phyloP scores from a whole-genome alignment of 352 stramenopile species.

The Globisporangium ultimum region DNA sequence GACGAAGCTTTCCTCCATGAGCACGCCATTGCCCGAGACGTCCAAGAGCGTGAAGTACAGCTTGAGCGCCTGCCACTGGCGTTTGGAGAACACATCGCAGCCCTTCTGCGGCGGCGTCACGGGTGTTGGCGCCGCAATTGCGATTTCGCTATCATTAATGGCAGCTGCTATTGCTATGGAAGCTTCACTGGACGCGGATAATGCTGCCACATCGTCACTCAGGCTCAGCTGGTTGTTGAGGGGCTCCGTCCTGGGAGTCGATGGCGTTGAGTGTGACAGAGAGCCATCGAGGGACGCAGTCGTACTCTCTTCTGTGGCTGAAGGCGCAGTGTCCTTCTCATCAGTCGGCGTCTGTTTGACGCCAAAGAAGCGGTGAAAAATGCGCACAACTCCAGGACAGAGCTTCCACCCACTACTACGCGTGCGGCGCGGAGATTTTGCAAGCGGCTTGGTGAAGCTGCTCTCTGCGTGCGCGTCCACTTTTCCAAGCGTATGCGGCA shows the following conservation, averaged over 20 bases:
- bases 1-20: slow-evolving; percentile 81
- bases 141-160: too few relatives aligned
- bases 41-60: slow-evolving; percentile 72
- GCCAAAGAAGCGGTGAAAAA: slow-evolving; percentile 65
- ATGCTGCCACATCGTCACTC: slow-evolving; percentile 10
- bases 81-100: slow-evolving; percentile 51
- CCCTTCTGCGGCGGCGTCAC: slow-evolving; percentile 23
- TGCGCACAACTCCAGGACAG: slow-evolving; percentile 63
- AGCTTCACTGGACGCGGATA: neutral
- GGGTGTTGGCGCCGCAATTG: slow-evolving; percentile 1
- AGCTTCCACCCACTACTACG: slow-evolving; percentile 37
- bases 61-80: slow-evolving; percentile 75
- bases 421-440: neutral
- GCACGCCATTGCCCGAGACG: slow-evolving; percentile 57
- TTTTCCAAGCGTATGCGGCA: neutral
- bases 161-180: neutral
- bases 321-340: neutral
- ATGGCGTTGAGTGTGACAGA: too few relatives aligned
- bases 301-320: neutral
- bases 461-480: slow-evolving; percentile 1
- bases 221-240: slow-evolving; percentile 14
- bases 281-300: too few relatives aligned
- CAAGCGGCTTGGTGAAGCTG: neutral
- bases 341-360: slow-evolving; percentile 9
- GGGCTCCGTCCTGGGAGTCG: slow-evolving; percentile 1